Base-by-base conservation (phyloP, 139 green algal species). In the Eudorina sp. region DNA sequence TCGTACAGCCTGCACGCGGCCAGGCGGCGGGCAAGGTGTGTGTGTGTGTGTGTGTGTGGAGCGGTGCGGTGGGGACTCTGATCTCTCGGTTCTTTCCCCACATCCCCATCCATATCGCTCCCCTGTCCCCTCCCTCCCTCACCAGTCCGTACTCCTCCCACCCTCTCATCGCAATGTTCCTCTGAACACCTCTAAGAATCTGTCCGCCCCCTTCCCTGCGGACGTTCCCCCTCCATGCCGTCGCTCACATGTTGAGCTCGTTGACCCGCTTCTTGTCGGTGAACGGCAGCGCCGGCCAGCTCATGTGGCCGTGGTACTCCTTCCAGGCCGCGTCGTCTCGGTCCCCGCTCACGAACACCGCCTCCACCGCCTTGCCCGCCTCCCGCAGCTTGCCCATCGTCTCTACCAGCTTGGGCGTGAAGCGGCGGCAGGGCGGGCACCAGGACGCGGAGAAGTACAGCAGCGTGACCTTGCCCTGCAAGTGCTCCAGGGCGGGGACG, bases 271-370 rank as follows among this genome's bases (percentile, higher is more conserved):
- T 64, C 14, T 46, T 29, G 58, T 85, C 85, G 6, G 11, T 27
- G 18, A 70, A 78, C 0, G 74, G 74, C 58, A 90, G 36, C 45
- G 75, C 75, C 1, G 79, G 85, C 85, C 85, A 90, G 13, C 60
- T 68, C 85, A 90, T 90, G 51, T 90, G 72, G n/a, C 34, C n/a
- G 40, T 85, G 75, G 74, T 90, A 90, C 45, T 80, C 85, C 18
- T 29, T 45, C 5, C 62, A 58, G 18, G 68, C 27, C 0, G 2
- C 34, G 58, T 53, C 85, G 18, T 70, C 51, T 8, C 75, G 85
- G 41, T 90, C 85, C 19, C 29, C 62, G 69, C 38, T 64, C 53
- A 89, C 53, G 66, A 90, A 86, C 40, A 91, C 88, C 14, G 72
- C 45, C 88, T 84, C 69, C 27, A 88, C 69, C 7, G 40, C 53